phyloP scores from a whole-genome alignment of 306 rosid species.

The Lathyrus aphaca region DNA sequence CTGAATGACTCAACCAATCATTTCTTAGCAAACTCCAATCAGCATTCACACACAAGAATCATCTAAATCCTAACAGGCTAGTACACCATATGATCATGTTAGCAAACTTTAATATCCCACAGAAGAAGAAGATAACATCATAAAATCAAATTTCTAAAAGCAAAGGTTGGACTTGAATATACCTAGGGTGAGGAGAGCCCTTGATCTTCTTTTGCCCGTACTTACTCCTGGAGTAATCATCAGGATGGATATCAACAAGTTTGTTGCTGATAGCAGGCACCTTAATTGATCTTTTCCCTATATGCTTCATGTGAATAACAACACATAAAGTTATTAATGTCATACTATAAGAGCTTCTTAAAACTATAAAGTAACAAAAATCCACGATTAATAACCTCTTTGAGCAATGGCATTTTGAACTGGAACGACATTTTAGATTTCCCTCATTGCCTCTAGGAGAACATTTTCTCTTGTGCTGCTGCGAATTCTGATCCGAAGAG shows the following conservation, averaged over 20 bases:
- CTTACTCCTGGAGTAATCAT: constrained; percentile 99
- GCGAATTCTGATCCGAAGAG: constrained; percentile 82
- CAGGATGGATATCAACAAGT: constrained; percentile 97
- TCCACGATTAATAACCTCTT: constrained; percentile 68
- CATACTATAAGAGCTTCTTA: background rate
- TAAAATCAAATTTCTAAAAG: no score
- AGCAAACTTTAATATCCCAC: no score
- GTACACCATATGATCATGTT: no score
- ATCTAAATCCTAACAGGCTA: no score
- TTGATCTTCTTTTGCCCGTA: constrained; percentile 99
- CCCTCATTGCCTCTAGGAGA: constrained; percentile 86
- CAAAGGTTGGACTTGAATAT: no score
- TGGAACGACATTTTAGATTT: constrained; percentile 80
- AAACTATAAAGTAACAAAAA: constrained; percentile 27
- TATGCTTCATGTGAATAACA: no score
- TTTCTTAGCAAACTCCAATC: no score
- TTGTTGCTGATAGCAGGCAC: constrained; percentile 98
- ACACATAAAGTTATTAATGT: no score
- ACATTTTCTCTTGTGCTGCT: constrained; percentile 85
- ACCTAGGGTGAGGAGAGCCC: no score
- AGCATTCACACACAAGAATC: no score
- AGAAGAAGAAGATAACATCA: no score
- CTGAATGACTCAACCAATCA: no score
- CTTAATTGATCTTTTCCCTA: constrained; percentile 90
- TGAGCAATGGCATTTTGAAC: constrained; percentile 94